Evolutionary conservation across 768 basidiomycete species (phyloP), one percentile per base, ranked within the genome.

Genomic region (Termitomyces sp.): DNA sequence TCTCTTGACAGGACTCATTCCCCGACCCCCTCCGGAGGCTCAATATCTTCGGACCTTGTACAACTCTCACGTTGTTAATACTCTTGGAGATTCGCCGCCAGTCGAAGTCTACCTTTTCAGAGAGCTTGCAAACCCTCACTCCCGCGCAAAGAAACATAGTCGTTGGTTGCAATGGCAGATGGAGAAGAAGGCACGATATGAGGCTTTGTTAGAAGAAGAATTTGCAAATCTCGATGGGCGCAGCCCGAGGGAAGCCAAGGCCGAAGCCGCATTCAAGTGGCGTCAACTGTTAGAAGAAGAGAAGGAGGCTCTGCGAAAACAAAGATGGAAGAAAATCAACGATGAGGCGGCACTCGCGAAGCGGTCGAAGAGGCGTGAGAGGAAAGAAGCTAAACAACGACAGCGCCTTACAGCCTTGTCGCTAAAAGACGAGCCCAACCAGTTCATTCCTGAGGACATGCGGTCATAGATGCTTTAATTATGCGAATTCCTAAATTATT

Each of bases 61-160:
- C 61, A 82, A 80, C 54, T 76, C 79, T 30, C 77, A 77, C 51
- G 72, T 75, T 11, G 64, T 64, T 26, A 69, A 70, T 28, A 62
- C 66, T n/a, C 64, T 77, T 28, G 78, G 77, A 58, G 77, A 83
- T 30, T 75, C 77, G 14, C 71, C 74, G 10, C 87, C 88, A 12
- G 76, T 89, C 56, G 91, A 93, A 65, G 64, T 78, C 22, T 81
- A 82, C 64, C 70, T 93, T 54, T 65, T 72, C 44, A 78, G 79
- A 58, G 91, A 93, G 64, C 80, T 93, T 38, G 77, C 88, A 26
- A 91, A 92, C 67, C 90, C 90, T 24, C 86, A 91, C 64, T 83
- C 87, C 12, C 84, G 88, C 19, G 87, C 90, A 9, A 91, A 89
- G 75, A 91, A 88, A 67, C 84, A 88, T 63, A 74, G 74, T 47